Conservation (phyloP, 768 basidiomycete genomes). For the Trichaptum fuscoviolaceum region DNA sequence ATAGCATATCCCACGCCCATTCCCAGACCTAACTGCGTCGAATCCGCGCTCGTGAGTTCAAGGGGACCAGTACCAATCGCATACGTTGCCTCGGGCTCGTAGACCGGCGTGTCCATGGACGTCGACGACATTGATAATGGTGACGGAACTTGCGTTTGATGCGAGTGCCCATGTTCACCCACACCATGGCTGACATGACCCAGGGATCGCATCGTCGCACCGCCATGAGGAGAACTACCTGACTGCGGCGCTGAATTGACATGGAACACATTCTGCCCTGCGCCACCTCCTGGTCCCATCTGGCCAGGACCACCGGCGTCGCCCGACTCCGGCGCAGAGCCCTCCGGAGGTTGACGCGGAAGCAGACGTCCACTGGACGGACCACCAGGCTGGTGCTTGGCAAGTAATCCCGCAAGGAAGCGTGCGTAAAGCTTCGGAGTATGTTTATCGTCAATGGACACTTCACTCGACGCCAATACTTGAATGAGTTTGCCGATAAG, state of each 20-base stretch:
- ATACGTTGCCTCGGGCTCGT: constrained; percentile 8
- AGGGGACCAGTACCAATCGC: constrained; percentile 5
- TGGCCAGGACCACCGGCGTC: neutral
- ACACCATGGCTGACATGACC: neutral
- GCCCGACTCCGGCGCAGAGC: neutral
- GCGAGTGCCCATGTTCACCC: neutral
- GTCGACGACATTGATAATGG: neutral
- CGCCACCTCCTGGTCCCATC: neutral
- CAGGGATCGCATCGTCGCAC: neutral
- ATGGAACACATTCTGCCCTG: neutral
- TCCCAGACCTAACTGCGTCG: neutral
- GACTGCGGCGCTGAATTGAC: neutral
- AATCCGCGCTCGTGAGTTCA: constrained; percentile 2
- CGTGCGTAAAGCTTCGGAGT: constrained; percentile 77
- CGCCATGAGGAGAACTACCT: neutral
- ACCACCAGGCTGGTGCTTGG: constrained; percentile 64
- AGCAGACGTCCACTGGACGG: constrained; percentile 52
- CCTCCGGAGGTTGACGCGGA: constrained; percentile 38
- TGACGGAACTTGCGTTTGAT: neutral
- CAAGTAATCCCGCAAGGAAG: constrained; percentile 69
- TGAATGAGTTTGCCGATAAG: constrained; percentile 69
- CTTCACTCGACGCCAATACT: constrained; percentile 61
- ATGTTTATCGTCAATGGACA: constrained; percentile 78
- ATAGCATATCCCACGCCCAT: constrained; percentile 22
- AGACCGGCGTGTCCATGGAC: neutral